Base-by-base conservation (phyloP, 2,329 filamentous ascomycete genomes). In the Aspergillus persii region DNA sequence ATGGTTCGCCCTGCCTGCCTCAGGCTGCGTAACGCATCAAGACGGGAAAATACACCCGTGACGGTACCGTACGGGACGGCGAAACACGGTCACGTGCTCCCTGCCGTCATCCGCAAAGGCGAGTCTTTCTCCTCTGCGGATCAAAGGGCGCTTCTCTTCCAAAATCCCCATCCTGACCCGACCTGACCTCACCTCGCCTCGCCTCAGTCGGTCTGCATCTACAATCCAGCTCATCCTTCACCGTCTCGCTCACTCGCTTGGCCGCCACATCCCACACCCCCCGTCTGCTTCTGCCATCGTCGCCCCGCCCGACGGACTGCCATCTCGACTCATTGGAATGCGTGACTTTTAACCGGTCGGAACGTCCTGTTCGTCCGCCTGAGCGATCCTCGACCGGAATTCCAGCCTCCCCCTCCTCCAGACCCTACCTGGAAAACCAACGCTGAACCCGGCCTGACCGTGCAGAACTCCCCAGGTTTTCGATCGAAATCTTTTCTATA, bases 301-400 rank as follows among this genome's bases (percentile, higher is more conserved):
- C 53, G 54, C 60, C 52, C 52, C 30, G 36, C 60, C 54, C 54
- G 33, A 57, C 64, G 56, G 57, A 56, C 53, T 58, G 50, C 57
- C 62, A 36, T 36, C 18, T 61, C 55, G 57, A 57, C 56, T 60
- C 46, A 58, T 61, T 74, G 71, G 68, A 71, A 73, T 74, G 71
- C 66, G 70, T 68, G 71, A 66, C 67, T 66, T 68, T 59, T 72
- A 63, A 63, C 60, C 63, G 69, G 62, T 67, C 65, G 69, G 64
- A 71, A 70, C 67, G 68, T 72, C 65, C 62, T 71, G 66, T 64
- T 71, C 68, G 69, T 65, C 67, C 64, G 68, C 66, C 66, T 69
- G 70, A 74, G 71, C 71, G 68, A 69, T 65, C 65, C 68, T 70
- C 66, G 66, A 67, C 68, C 63, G 59, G 62, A 47, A 57, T 63